Percentiles rank a stretch among this genome's conserved stretches.
phyloP scores from a whole-genome alignment of 1,284 basidiomycete species.

The Boletus hoseneyae region DNA sequence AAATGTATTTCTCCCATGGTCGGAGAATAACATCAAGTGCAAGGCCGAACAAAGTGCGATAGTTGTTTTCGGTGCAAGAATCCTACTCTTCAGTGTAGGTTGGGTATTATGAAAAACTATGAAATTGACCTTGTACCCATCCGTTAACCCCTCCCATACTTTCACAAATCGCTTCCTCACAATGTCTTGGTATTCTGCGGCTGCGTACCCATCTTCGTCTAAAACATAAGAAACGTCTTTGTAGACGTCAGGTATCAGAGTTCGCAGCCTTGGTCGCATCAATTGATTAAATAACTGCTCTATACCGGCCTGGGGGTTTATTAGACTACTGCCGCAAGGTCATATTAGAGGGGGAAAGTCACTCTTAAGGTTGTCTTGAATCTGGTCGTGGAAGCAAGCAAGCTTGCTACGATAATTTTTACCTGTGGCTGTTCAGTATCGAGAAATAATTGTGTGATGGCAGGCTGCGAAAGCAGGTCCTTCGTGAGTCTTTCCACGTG shows the following conservation, averaged over 20 bases:
- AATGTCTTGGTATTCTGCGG: constrained; percentile 81
- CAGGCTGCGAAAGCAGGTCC: constrained; percentile 59
- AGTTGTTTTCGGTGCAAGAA: constrained; percentile 84
- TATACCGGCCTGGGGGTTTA: constrained; percentile 62
- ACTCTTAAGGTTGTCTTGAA: constrained; percentile 74
- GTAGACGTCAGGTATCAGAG: constrained; percentile 83
- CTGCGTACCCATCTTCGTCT: constrained; percentile 83
- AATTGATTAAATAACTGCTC: constrained; percentile 95
- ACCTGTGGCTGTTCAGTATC: constrained; percentile 53
- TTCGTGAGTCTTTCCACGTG: constrained; percentile 81
- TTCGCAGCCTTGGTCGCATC: constrained; percentile 80
- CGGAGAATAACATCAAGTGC: constrained; percentile 83
- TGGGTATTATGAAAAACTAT: neutral
- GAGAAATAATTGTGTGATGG: constrained; percentile 69
- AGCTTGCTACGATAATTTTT: constrained; percentile 43
- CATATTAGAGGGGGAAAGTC: constrained; percentile 10
- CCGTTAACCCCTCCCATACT: constrained; percentile 80
- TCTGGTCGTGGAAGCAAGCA: constrained; percentile 56
- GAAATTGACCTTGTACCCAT: constrained; percentile 74
- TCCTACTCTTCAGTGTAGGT: constrained; percentile 47
- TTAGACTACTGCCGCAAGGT: constrained; percentile 2
- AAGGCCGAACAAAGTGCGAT: constrained; percentile 79
- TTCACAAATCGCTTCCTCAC: constrained; percentile 87
- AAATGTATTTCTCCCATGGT: constrained; percentile 90
- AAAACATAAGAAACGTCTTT: constrained; percentile 86